Evolutionary conservation across 768 basidiomycete species (phyloP).

Genomic region (Tricholoma matsutake): DNA sequence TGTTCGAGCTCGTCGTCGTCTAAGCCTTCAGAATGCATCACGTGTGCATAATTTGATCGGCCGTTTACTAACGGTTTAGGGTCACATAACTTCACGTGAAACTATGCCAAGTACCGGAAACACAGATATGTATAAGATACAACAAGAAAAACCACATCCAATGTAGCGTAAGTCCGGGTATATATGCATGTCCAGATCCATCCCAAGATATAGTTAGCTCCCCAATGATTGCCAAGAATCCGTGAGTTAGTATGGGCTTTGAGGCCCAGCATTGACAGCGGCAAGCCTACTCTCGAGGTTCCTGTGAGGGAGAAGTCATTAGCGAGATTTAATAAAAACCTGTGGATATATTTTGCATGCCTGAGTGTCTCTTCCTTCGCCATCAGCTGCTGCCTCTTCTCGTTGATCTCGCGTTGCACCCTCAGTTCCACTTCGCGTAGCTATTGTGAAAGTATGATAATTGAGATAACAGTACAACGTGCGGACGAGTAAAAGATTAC

Average conservation of each 20-base stretch:
- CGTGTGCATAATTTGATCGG: slow-evolving; percentile 14
- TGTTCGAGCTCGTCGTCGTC: slow-evolving; percentile 67
- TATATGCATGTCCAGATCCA: slow-evolving; percentile 15
- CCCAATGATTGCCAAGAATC: background rate
- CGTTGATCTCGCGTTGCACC: slow-evolving; percentile 83
- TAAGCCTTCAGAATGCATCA: slow-evolving; percentile 46
- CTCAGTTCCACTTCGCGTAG: slow-evolving; percentile 84
- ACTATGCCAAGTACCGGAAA: background rate
- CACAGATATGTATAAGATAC: background rate
- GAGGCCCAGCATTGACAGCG: slow-evolving; percentile 39
- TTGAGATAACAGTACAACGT: background rate
- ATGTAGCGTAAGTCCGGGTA: slow-evolving; percentile 11
- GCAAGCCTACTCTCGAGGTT: slow-evolving; percentile 60
- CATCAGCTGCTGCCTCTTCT: slow-evolving; percentile 81
- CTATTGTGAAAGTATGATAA: slow-evolving; percentile 27
- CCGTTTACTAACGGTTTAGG: background rate
- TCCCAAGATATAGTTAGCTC: slow-evolving; percentile 12
- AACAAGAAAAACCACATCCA: slow-evolving; percentile 1
- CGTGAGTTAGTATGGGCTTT: slow-evolving; percentile 10
- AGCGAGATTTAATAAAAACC: background rate
- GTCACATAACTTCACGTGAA: no score
- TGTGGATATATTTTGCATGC: slow-evolving; percentile 29
- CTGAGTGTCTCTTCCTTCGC: slow-evolving; percentile 84
- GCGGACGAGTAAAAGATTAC: slow-evolving; percentile 23
- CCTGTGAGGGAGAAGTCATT: slow-evolving; percentile 24